Evolutionary conservation across 2,329 filamentous ascomycete species (phyloP).

Genomic region (Beauveria pseudobassiana): DNA sequence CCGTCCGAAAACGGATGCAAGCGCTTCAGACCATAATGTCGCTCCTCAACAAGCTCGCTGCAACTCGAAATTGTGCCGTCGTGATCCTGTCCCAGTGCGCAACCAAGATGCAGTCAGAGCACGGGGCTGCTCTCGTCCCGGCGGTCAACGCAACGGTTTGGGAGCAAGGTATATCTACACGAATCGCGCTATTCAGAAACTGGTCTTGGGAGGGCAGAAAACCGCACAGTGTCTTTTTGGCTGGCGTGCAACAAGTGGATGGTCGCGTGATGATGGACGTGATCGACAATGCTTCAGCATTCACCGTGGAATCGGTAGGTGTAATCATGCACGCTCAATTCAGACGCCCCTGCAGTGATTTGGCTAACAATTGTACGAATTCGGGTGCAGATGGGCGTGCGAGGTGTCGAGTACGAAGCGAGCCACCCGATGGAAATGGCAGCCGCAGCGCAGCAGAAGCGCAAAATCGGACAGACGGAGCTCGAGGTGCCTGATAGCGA

Average conservation of each 20-base stretch:
- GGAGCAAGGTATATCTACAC: constrained; percentile 69
- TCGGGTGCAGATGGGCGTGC: constrained; percentile 34
- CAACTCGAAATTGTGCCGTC: constrained; percentile 63
- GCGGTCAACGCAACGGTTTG: constrained; percentile 69
- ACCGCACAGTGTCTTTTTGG: constrained; percentile 47
- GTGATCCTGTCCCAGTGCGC: constrained; percentile 72
- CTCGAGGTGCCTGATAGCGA: constrained; percentile 56
- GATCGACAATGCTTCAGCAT: constrained; percentile 40
- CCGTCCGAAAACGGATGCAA: constrained; percentile 37
- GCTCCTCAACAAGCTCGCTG: constrained; percentile 67
- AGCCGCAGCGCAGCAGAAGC: constrained; percentile 43
- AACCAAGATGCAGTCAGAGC: constrained; percentile 66
- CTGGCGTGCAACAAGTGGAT: constrained; percentile 57
- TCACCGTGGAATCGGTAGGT: constrained; percentile 40
- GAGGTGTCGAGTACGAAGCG: constrained; percentile 33
- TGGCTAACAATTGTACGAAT: constrained; percentile 16
- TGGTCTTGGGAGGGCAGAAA: constrained; percentile 48
- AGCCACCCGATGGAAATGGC: constrained; percentile 26
- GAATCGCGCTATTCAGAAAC: constrained; percentile 74
- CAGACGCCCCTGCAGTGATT: too few relatives aligned
- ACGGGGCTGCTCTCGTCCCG: constrained; percentile 62
- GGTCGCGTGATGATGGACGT: constrained; percentile 38
- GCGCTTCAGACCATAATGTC: constrained; percentile 57
- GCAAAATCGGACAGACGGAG: constrained; percentile 54
- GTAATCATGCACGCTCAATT: background rate